Percentiles rank a stretch among this genome's conserved stretches.
These are phyloP conservation scores for Microstroma glucosiphilum DNA, from an alignment of 1,284 basidiomycete genomes.

Conservation along the genomic window DNA sequence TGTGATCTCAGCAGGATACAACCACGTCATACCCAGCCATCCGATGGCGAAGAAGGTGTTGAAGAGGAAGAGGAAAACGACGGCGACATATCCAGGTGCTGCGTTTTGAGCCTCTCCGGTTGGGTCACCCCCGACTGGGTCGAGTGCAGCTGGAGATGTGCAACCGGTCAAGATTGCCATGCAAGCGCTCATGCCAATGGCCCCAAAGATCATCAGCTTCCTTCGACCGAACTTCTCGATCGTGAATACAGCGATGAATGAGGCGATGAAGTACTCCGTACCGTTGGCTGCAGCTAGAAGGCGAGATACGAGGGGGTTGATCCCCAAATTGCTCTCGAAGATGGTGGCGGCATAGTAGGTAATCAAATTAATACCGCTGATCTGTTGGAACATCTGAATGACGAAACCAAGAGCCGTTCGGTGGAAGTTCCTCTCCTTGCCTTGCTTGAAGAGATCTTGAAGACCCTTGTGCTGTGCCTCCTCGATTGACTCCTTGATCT, in stretches of 20 bases:
- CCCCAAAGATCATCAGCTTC: constrained; percentile 44
- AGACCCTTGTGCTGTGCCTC: constrained; percentile 22
- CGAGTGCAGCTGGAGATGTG: constrained; percentile 13
- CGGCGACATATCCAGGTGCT: constrained; percentile 28
- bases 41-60: constrained; percentile 47
- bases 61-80: constrained; percentile 44
- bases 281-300: constrained; percentile 46
- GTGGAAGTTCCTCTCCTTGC: constrained; percentile 47
- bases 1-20: constrained; percentile 49
- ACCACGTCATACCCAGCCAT: constrained; percentile 50
- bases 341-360: constrained; percentile 46
- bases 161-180: constrained; percentile 32
- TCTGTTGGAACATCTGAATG: constrained; percentile 49
- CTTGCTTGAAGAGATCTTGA: constrained; percentile 40
- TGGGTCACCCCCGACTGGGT: constrained; percentile 17
- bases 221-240: constrained; percentile 42
- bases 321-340: constrained; percentile 38
- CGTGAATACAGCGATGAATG: constrained; percentile 41
- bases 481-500: constrained; percentile 34
- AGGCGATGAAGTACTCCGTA: constrained; percentile 47
- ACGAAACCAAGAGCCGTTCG: constrained; percentile 40
- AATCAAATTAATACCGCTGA: constrained; percentile 32
- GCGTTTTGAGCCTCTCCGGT: constrained; percentile 16
- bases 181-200: constrained; percentile 35
- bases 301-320: constrained; percentile 34